Conservation (phyloP, 2,329 filamentous ascomycete genomes). For the Zarea fungicola region DNA sequence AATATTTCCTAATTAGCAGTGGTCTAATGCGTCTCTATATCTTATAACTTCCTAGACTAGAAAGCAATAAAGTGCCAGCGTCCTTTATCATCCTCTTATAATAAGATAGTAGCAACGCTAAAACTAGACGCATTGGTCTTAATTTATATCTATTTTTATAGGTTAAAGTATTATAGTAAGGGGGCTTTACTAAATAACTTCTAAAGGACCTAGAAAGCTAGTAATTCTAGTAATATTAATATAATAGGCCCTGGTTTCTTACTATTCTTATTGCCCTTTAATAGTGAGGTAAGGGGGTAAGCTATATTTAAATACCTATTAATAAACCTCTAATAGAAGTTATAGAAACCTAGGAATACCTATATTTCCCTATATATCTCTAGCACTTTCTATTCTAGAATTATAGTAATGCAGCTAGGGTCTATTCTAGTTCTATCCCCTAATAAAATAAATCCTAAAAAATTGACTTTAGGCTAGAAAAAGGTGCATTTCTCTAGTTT, state of each 20-base stretch:
- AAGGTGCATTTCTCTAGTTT: slow-evolving; percentile 5
- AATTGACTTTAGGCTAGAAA: slow-evolving; percentile 8
- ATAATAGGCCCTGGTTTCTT: not conserved
- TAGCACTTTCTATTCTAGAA: not conserved
- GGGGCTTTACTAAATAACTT: not conserved
- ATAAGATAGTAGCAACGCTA: not conserved
- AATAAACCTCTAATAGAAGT: slow-evolving; percentile 8
- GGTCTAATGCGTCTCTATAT: not conserved
- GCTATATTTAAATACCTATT: slow-evolving; percentile 4
- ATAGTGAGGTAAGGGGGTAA: not conserved
- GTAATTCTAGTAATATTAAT: not conserved
- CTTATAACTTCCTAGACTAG: not conserved
- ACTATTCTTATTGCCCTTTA: not conserved
- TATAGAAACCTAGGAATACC: slow-evolving; percentile 2
- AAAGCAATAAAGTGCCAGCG: not conserved
- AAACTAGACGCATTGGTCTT: not conserved
- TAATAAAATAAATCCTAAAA: not conserved
- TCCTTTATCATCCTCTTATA: not conserved
- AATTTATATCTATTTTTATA: not conserved
- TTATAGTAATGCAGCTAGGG: not conserved
- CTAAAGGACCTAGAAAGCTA: not conserved
- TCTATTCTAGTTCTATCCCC: slow-evolving; percentile 7
- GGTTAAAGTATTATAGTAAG: not conserved
- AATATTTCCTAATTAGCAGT: not conserved
- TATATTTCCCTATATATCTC: not conserved